Evolutionary conservation across 805 yeast genomes (phyloP), one percentile per base, ranked within the genome.

Genomic region (Deakozyma indianensis): DNA sequence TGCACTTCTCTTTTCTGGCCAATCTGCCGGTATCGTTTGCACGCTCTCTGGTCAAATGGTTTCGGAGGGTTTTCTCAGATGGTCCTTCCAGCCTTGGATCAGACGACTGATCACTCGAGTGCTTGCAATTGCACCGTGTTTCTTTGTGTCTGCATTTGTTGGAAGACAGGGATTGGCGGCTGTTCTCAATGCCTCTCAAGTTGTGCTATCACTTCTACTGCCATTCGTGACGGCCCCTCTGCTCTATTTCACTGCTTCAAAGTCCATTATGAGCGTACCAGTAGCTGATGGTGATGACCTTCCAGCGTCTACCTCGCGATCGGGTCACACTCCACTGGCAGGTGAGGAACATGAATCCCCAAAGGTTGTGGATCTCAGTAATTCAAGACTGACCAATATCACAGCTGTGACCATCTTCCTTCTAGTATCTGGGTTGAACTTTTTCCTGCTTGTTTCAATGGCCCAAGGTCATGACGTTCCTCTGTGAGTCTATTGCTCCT

Each of bases 41-140:
- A 88, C 96, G 0, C 71, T 88, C 55, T 88, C 96, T 1, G 95
- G 96, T 29, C 96, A 87, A 60, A 84, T 85, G 77, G 94, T 87
- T 5, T 78, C 85, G 56, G 95, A 87, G 60, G 96, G 96, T 1
- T 88, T 86, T 55, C 69, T 85, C 22, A 69, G 74, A 49, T 83
- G 94, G 83, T 67, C 82, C 4, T 71, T 86, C 49, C 77, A 83
- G 28, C 96, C 96, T 1, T 87, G 87, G 65, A 68, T 81, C 1
- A 74, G 94, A 46, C 71, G 95, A 49, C 66, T 87, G 40, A 68
- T 84, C 22, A 87, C 96, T 0, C 70, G 96, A 56, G 70, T 77
- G n/a, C 67, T 87, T 22, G 95, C 96, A 2, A 80, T 87, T 25
- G 68, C 79, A 1, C 96, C 96, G 2, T 87, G 96, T 63, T 65